Evolutionary conservation across 1,139 yeast species (phyloP), one percentile per base, ranked within the genome.

Genomic region (Pichia inconspicua): DNA sequence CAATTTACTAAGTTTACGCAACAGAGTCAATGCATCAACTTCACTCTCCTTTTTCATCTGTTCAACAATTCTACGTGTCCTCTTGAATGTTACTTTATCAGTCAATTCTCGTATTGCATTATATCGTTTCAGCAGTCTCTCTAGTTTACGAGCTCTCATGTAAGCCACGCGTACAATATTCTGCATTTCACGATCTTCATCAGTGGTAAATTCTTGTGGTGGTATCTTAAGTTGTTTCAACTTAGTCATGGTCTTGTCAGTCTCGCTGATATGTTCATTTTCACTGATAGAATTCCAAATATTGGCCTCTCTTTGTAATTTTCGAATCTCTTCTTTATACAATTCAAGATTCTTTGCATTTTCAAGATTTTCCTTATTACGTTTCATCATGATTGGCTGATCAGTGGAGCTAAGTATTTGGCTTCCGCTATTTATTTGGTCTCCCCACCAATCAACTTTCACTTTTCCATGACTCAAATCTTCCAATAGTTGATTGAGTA

Each of bases 361-460:
- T 28, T 74, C 69, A 25, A 69, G 64, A 57, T 82, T 83, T 42
- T 76, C 70, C n/a, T 78, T 75, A 59, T 83, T 82, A 1, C 86
- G 83, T 46, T 71, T 61, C 11, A 71, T 56, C 9, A 57, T 54
- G 15, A 61, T 59, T n/a, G 61, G 60, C 27, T 44, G 55, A 46
- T 42, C 66, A 14, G 25, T 32, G 4, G 41, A 25, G 25, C 34
- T 39, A 7, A 35, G 19, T 2, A n/a, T 19, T 8, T 22, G 5
- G 40, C 28, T 31, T 5, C 34, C 34, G 25, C 8, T 15, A 25
- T 25, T 25, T 25, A n/a, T 66, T 2, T 63, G 61, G 27, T 73
- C 63, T 48, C 69, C 70, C 71, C 83, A 81, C 94, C 94, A 85
- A 58, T 84, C 79, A 6, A 83, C 75, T 38, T 77, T 69, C 17